Evolutionary conservation across 495 filamentous ascomycete genomes (phyloP).

Genomic region (Aspergillus cristatus): DNA sequence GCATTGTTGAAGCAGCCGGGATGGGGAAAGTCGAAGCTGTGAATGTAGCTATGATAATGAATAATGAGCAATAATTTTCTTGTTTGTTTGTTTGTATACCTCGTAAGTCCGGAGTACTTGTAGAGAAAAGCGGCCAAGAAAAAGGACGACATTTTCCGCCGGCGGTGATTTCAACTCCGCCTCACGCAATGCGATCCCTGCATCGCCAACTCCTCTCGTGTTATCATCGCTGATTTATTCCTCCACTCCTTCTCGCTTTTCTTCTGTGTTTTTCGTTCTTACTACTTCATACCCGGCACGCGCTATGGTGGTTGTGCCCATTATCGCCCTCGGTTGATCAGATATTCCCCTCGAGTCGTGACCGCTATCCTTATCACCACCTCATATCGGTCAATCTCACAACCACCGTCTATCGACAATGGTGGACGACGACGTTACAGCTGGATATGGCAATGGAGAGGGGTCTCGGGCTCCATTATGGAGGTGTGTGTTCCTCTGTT

Average conservation of each 20-base stretch:
- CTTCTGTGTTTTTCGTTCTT: not conserved
- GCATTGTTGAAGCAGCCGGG: constrained; percentile 30
- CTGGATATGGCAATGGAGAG: constrained; percentile 18
- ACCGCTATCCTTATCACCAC: constrained; percentile 5
- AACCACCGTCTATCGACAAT: constrained; percentile 5
- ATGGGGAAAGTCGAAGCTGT: constrained; percentile 28
- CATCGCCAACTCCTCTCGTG: not conserved
- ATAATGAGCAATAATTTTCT: not conserved
- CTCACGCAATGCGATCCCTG: not conserved
- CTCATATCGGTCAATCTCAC: constrained; percentile 3
- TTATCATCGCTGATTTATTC: not conserved
- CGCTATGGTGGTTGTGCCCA: constrained; percentile 19
- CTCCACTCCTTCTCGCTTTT: not conserved
- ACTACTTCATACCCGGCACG: constrained; percentile 3
- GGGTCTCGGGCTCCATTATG: constrained; percentile 15
- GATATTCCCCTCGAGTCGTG: constrained; percentile 8
- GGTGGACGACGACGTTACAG: constrained; percentile 27
- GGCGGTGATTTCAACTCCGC: not conserved
- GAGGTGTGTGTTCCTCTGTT: constrained; percentile 19
- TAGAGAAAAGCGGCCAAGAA: too few relatives aligned
- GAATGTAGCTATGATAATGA: not conserved
- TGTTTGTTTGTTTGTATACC: not conserved
- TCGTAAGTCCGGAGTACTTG: too few relatives aligned
- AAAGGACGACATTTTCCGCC: too few relatives aligned
- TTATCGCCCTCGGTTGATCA: constrained; percentile 8